Evolutionary conservation across 164 flowering plant genomes (phyloP).

Genomic region (Vitis amurensis): DNA sequence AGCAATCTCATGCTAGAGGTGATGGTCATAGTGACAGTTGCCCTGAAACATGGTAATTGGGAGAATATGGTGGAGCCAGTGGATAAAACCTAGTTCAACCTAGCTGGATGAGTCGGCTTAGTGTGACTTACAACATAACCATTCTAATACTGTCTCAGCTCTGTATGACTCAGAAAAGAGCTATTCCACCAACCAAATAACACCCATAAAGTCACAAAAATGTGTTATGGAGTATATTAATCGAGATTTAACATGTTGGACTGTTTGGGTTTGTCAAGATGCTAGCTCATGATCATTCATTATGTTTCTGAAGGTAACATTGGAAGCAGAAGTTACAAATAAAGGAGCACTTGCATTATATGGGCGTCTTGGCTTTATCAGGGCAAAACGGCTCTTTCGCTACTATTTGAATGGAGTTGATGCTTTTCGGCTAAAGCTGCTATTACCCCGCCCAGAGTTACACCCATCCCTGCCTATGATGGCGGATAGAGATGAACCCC

Average conservation of each 20-base stretch:
- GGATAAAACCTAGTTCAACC: too few species aligned
- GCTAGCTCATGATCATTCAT: not conserved
- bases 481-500: slow-evolving; percentile 19
- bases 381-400: slow-evolving; percentile 92
- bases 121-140: too few species aligned
- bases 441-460: slow-evolving; percentile 63
- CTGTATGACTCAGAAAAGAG: too few species aligned
- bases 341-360: slow-evolving; percentile 97
- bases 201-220: not conserved
- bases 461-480: slow-evolving; percentile 35
- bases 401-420: slow-evolving; percentile 97
- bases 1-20: too few species aligned
- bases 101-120: too few species aligned
- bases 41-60: too few species aligned
- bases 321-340: slow-evolving; percentile 98
- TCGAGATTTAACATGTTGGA: not conserved
- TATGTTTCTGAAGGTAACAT: slow-evolving; percentile 60
- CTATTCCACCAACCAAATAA: not conserved
- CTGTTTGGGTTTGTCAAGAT: not conserved
- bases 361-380: slow-evolving; percentile 92
- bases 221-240: not conserved
- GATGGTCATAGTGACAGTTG: too few species aligned
- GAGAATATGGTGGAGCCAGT: too few species aligned
- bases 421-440: slow-evolving; percentile 88
- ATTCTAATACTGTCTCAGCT: too few species aligned